These are phyloP conservation scores for Talaromyces sp. DNA, from an alignment of 2,329 filamentous ascomycete genomes.

Conservation along the genomic window DNA sequence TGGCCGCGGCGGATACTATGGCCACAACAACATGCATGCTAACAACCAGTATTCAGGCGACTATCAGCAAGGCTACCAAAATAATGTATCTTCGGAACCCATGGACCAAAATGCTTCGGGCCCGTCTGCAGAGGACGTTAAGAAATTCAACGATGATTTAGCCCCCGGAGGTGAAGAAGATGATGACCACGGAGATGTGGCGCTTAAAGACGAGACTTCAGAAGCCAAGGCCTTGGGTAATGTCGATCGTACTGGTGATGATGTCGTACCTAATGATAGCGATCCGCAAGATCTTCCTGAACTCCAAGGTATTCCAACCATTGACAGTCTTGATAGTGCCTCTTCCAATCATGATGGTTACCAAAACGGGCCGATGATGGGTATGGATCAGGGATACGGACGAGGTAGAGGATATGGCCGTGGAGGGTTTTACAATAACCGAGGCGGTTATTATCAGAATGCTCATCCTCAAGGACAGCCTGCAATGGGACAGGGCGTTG, in stretches of 20 bases:
- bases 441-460: constrained; percentile 28
- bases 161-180: constrained; percentile 30
- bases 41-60: constrained; percentile 22
- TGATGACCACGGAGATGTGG: constrained; percentile 19
- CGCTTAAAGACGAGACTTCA: constrained; percentile 13
- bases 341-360: constrained; percentile 18
- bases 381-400: constrained; percentile 28
- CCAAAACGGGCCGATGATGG: constrained; percentile 24
- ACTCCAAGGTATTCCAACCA: constrained; percentile 26
- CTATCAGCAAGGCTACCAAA: constrained; percentile 30
- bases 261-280: background rate
- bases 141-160: constrained; percentile 29
- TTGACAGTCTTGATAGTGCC: constrained; percentile 26
- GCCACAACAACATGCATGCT: constrained; percentile 28
- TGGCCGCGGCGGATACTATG: constrained; percentile 31
- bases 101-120: constrained; percentile 15
- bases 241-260: background rate
- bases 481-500: constrained; percentile 50
- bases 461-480: constrained; percentile 25
- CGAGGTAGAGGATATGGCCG: constrained; percentile 40
- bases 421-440: constrained; percentile 41
- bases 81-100: constrained; percentile 25
- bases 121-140: constrained; percentile 15
- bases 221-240: background rate
- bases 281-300: constrained; percentile 7